These are phyloP conservation scores for Chaetomiaceae sp. DNA, from an alignment of 2,329 filamentous ascomycete species.

Conservation along the genomic window DNA sequence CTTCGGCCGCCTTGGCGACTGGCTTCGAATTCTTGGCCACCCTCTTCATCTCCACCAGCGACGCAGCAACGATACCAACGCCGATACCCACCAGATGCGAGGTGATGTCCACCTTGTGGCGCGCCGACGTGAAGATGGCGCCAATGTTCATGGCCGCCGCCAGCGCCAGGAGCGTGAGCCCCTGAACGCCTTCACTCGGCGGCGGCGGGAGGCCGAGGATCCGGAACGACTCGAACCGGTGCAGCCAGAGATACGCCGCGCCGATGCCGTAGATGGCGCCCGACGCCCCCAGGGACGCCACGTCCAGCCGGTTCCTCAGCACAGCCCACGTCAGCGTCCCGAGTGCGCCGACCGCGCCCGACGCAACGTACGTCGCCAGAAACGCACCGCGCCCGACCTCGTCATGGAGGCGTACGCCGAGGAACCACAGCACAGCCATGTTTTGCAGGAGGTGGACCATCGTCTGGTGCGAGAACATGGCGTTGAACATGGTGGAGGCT, in stretches of 20 bases:
- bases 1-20: neutral
- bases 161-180: constrained; percentile 49
- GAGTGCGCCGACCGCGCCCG: constrained; percentile 55
- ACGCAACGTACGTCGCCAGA: constrained; percentile 59
- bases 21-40: constrained; percentile 16
- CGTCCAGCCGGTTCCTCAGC: constrained; percentile 40
- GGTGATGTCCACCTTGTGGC: constrained; percentile 44
- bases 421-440: constrained; percentile 59
- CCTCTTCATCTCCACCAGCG: constrained; percentile 32
- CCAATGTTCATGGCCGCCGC: constrained; percentile 47
- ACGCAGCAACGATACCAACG: constrained; percentile 41
- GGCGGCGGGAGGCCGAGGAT: constrained; percentile 54
- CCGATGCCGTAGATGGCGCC: constrained; percentile 58
- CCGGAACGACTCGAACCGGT: constrained; percentile 52
- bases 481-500: constrained; percentile 56
- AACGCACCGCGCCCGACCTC: constrained; percentile 66
- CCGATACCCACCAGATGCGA: constrained; percentile 51
- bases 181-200: constrained; percentile 47
- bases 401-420: constrained; percentile 64
- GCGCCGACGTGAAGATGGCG: constrained; percentile 40
- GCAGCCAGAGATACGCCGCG: constrained; percentile 57
- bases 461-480: constrained; percentile 64
- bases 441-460: constrained; percentile 59
- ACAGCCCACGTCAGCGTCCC: constrained; percentile 50
- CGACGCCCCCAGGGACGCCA: constrained; percentile 61